Evolutionary conservation across 164 flowering plant genomes (phyloP).

Genomic region (Magnolia kwangsiensis): DNA sequence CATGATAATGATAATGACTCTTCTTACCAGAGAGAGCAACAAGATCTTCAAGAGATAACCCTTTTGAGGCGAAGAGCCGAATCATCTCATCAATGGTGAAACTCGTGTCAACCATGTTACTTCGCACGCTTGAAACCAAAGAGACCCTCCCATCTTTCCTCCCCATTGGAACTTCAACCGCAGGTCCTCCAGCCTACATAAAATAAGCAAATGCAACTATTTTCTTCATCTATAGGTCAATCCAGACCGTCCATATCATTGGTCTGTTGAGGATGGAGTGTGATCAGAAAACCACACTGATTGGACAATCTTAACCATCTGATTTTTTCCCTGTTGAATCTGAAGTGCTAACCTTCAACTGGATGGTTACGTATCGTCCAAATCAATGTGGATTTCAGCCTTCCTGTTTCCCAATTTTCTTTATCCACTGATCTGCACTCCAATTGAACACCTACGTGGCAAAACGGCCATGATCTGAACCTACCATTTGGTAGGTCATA

Average conservation of each 20-base stretch:
- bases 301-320: no score
- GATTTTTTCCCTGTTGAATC: no score
- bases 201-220: background rate
- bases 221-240: background rate
- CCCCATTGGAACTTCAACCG: constrained; percentile 55
- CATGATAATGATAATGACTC: background rate
- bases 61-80: constrained; percentile 61
- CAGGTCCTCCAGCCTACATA: constrained; percentile 69
- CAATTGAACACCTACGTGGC: no score
- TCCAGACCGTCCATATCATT: background rate
- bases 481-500: no score
- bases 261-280: background rate
- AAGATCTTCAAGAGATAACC: constrained; percentile 64
- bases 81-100: constrained; percentile 69
- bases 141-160: constrained; percentile 71
- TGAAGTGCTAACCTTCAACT: background rate
- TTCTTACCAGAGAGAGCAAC: constrained; percentile 66
- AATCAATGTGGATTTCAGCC: background rate
- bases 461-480: no score
- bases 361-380: background rate
- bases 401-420: no score
- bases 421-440: no score
- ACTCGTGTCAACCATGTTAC: constrained; percentile 69
- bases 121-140: constrained; percentile 53
- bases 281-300: background rate